phyloP scores from a whole-genome alignment of 2,329 filamentous ascomycete genomes.

The Exserohilum rostratum region DNA sequence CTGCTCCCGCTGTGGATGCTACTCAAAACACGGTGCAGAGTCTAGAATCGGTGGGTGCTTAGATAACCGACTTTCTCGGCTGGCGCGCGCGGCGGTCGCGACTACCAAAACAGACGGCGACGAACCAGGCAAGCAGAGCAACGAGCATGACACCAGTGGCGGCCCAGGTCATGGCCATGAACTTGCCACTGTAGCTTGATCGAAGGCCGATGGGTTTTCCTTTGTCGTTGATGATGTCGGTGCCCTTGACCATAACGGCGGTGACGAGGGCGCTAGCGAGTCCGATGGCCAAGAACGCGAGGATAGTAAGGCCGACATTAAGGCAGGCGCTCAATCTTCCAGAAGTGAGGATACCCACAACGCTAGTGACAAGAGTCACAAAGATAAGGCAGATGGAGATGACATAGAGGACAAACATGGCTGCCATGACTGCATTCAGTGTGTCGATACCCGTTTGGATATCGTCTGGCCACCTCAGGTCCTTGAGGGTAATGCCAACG shows the following conservation, averaged over 20 bases:
- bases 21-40: too few species aligned
- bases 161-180: conserved; percentile 66
- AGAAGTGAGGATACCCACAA: conserved; percentile 52
- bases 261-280: conserved; percentile 77
- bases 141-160: conserved; percentile 56
- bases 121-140: conserved; percentile 36
- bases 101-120: conserved; percentile 38
- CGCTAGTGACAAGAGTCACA: conserved; percentile 55
- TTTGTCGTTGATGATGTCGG: conserved; percentile 60
- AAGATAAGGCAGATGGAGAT: conserved; percentile 62
- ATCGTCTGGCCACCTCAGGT: conserved; percentile 63
- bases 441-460: conserved; percentile 61
- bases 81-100: conserved; percentile 4
- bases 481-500: conserved; percentile 56
- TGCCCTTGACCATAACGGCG: conserved; percentile 63
- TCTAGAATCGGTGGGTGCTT: not conserved
- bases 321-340: conserved; percentile 56
- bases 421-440: conserved; percentile 57
- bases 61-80: not conserved
- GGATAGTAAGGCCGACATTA: conserved; percentile 57
- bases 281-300: conserved; percentile 66
- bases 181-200: conserved; percentile 59
- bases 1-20: not conserved
- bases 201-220: conserved; percentile 58
- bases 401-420: conserved; percentile 65